Base-by-base conservation (phyloP, 352 stramenopile species). In the Globisporangium takayamanum region DNA sequence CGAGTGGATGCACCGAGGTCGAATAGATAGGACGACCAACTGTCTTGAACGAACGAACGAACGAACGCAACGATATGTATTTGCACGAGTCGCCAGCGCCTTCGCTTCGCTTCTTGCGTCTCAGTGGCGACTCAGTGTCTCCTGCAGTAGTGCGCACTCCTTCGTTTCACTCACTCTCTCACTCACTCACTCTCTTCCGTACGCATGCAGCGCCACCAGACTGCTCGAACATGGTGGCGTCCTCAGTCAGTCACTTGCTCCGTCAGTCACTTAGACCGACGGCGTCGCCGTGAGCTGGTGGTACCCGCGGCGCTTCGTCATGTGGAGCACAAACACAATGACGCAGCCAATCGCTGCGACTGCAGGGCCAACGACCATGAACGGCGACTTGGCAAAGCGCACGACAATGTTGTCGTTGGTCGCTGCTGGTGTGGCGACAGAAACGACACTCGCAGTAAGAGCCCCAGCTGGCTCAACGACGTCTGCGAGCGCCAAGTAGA, bases 401-500 rank as follows among this genome's bases (percentile, higher is more conserved):
- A 39, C 37, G 16, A 52, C n/a, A 45, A 52, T 25, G 41, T 54
- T 44, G 42, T 16, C 39, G 16, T 39, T 52, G 47, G 37, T 42
- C 26, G 37, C 47, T 41, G 14, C 41, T 8, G 6, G 14, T 2
- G 41, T 6, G 11, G 37, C 37, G 37, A 44, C 37, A 33, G 53
- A 33, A 3, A 37, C 53, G 18, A 46, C 55, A 36, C 33, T 54
- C 20, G 36, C 63, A 12, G 44, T 52, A 16, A 47, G 60, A 16
- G 49, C 39, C 25, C 53, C 65, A 36, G 60, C 39, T 10, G 65
- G 53, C 33, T 50, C 63, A 16, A 58, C 26, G 50, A 86, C 79
- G 57, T 92, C 80, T 51, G 74, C 78, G 14, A 90, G 66, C 33
- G 78, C 82, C 50, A 92, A 53, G 70, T 90, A 92, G 73, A 88